Percentiles rank a stretch among this genome's conserved stretches.
These are phyloP conservation scores for Pyrenula massariospora DNA, from an alignment of 495 filamentous ascomycete genomes.

Conservation along the genomic window DNA sequence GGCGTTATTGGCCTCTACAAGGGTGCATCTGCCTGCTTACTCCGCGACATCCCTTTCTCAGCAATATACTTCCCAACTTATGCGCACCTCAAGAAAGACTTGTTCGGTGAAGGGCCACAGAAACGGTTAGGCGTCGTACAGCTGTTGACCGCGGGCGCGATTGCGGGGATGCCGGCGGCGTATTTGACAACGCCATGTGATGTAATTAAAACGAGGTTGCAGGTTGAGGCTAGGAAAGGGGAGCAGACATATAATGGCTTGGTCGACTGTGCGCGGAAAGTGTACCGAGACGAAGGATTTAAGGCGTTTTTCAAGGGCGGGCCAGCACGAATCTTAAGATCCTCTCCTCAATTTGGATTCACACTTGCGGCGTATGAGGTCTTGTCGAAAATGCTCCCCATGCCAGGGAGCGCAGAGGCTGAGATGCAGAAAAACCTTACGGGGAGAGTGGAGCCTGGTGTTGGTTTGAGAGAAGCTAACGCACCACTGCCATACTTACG, in stretches of 20 bases:
- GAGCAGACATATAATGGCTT: slow-evolving; percentile 76
- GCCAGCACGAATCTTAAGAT: slow-evolving; percentile 84
- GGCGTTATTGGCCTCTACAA: slow-evolving; percentile 95
- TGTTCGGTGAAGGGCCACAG: slow-evolving; percentile 80
- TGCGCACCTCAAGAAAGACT: slow-evolving; percentile 82
- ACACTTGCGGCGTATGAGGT: slow-evolving; percentile 92
- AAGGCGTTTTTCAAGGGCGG: slow-evolving; percentile 97
- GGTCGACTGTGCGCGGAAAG: slow-evolving; percentile 73
- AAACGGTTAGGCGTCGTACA: slow-evolving; percentile 89
- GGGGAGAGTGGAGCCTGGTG: slow-evolving; percentile 38
- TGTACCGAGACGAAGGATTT: slow-evolving; percentile 85
- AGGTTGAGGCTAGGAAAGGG: slow-evolving; percentile 94
- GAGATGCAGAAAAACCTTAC: slow-evolving; percentile 29
- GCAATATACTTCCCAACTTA: slow-evolving; percentile 99
- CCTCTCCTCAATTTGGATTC: slow-evolving; percentile 95
- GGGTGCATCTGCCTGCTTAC: slow-evolving; percentile 88
- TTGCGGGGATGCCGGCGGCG: slow-evolving; percentile 96
- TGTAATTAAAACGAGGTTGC: slow-evolving; percentile 96
- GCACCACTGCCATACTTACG: slow-evolving; percentile 70
- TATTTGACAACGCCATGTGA: slow-evolving; percentile 97
- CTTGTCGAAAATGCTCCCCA: slow-evolving; percentile 69
- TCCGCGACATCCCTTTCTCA: slow-evolving; percentile 94
- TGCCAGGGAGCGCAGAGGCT: slow-evolving; percentile 52
- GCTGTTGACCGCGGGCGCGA: slow-evolving; percentile 87
- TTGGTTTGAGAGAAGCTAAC: slow-evolving; percentile 44